phyloP scores from a whole-genome alignment of 2,329 filamentous ascomycete genomes.

The Aspergillus ochraceus region DNA sequence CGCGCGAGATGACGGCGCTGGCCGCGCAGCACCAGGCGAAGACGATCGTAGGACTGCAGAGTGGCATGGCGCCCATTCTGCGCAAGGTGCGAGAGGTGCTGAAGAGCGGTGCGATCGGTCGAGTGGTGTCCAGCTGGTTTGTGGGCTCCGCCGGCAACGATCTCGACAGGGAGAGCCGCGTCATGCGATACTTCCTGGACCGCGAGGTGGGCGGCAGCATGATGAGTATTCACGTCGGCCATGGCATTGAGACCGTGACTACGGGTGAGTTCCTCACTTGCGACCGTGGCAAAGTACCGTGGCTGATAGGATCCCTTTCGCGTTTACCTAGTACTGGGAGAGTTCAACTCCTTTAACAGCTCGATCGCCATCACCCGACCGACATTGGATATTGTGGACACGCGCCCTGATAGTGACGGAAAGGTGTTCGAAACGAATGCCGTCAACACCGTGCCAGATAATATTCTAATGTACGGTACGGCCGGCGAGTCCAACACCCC shows the following conservation, averaged over 20 bases:
- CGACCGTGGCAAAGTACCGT: background rate
- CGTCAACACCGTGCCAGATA: constrained; percentile 6
- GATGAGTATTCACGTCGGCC: constrained; percentile 12
- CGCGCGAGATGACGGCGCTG: constrained; percentile 42
- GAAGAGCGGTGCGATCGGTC: constrained; percentile 49
- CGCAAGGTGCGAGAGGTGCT: constrained; percentile 50
- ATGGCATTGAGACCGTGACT: constrained; percentile 4
- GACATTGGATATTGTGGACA: constrained; percentile 4
- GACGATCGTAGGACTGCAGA: constrained; percentile 55
- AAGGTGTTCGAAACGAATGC: background rate
- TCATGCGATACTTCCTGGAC: constrained; percentile 14
- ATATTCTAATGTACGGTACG: constrained; percentile 7
- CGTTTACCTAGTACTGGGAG: background rate
- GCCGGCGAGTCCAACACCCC: constrained; percentile 21
- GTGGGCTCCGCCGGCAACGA: constrained; percentile 34
- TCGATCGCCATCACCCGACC: constrained; percentile 5
- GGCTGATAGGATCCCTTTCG: background rate
- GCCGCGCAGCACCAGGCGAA: constrained; percentile 35
- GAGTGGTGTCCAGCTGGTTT: constrained; percentile 52
- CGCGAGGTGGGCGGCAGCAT: constrained; percentile 9
- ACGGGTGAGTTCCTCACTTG: constrained; percentile 1
- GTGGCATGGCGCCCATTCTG: constrained; percentile 47
- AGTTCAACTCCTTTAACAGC: constrained; percentile 2
- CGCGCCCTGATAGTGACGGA: background rate
- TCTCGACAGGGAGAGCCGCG: constrained; percentile 7